Conservation (phyloP, 2,329 filamentous ascomycete genomes). For the Cytospora chrysosperma region DNA sequence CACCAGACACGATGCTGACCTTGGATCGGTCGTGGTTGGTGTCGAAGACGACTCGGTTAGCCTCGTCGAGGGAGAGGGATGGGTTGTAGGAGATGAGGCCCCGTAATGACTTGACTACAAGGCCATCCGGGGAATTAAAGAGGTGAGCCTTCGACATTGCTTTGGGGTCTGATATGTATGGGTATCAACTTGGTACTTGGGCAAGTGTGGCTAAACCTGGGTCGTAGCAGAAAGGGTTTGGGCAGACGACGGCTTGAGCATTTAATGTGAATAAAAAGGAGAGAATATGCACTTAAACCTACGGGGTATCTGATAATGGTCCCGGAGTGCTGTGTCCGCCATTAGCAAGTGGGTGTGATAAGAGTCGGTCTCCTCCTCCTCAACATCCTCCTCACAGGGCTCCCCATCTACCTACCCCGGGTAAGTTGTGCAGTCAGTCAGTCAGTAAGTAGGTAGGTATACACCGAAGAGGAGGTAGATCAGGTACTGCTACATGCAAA, state of each 20-base stretch:
- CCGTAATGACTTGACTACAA: slow-evolving; percentile 51
- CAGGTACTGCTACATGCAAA: not conserved
- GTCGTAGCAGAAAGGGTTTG: not conserved
- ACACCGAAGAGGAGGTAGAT: not conserved
- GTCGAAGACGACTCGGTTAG: slow-evolving; percentile 53
- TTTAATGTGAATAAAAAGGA: not conserved
- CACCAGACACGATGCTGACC: slow-evolving; percentile 54
- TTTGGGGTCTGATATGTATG: not conserved
- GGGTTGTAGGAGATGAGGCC: slow-evolving; percentile 56
- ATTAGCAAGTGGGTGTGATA: not conserved
- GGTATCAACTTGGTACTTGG: not conserved
- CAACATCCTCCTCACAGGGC: not conserved
- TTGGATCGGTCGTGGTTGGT: slow-evolving; percentile 43
- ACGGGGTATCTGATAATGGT: not conserved
- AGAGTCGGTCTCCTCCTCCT: not conserved
- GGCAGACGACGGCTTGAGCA: too few species aligned
- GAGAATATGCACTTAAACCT: not conserved
- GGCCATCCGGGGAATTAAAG: slow-evolving; percentile 52
- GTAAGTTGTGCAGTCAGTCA: too few species aligned
- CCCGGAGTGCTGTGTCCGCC: not conserved
- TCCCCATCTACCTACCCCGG: too few species aligned
- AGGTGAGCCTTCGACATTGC: slow-evolving; percentile 54
- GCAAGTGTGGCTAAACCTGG: not conserved
- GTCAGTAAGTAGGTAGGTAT: too few species aligned
- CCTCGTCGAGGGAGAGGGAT: slow-evolving; percentile 47